Percentiles rank a stretch among this genome's conserved stretches.
These are phyloP conservation scores for Ceratorhiza oryzae-sativae DNA, from an alignment of 1,284 basidiomycete species.

Conservation along the genomic window DNA sequence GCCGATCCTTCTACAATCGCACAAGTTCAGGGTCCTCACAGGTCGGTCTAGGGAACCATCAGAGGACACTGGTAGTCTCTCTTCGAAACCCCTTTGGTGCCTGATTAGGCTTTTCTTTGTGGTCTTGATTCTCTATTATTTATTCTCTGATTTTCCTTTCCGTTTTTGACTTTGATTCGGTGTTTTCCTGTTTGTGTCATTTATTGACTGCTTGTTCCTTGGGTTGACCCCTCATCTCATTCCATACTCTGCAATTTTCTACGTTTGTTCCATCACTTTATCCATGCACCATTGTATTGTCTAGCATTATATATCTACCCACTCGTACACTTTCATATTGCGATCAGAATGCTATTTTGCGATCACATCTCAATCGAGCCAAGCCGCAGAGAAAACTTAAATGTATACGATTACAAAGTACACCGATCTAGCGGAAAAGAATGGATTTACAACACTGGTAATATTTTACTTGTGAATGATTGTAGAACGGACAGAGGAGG, in stretches of 20 bases:
- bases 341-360: background rate
- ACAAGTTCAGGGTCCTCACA: constrained; percentile 36
- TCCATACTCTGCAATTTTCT: background rate
- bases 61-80: constrained; percentile 19
- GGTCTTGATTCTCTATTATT: background rate
- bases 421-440: background rate
- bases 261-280: background rate
- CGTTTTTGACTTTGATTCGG: background rate
- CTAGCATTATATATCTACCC: background rate
- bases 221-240: background rate
- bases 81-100: too few relatives aligned
- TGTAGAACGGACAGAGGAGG: background rate
- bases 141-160: background rate
- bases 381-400: background rate
- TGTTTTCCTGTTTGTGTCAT: too few relatives aligned
- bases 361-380: background rate
- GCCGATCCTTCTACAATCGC: constrained; percentile 52
- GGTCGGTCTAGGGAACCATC: constrained; percentile 9
- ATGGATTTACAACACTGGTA: background rate
- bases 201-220: background rate
- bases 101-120: too few relatives aligned
- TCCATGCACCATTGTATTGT: background rate
- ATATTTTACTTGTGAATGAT: constrained; percentile 1
- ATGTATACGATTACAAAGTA: background rate
- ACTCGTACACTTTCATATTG: background rate